Evolutionary conservation across 2,329 filamentous ascomycete species (phyloP).

Genomic region (Talaromyces sp.): DNA sequence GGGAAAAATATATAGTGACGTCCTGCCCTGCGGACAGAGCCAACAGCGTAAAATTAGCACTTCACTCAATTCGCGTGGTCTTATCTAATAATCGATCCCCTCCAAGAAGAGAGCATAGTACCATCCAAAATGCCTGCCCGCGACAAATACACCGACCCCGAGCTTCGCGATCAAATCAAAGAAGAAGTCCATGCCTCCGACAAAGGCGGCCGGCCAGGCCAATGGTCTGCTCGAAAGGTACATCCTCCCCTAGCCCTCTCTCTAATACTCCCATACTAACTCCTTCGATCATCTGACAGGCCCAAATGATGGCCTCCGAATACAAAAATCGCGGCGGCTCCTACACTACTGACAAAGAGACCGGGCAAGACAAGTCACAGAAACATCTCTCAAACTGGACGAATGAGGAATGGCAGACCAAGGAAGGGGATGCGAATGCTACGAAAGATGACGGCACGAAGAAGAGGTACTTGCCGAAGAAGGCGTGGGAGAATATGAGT

Average conservation of each 20-base stretch:
- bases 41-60: not conserved
- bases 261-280: not conserved
- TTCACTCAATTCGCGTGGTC: not conserved
- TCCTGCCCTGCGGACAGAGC: not conserved
- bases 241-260: not conserved
- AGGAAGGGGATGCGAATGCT: conserved; percentile 47
- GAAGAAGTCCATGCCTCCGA: conserved; percentile 47
- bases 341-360: conserved; percentile 48
- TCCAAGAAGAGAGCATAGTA: not conserved
- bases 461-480: conserved; percentile 49
- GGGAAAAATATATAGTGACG: not conserved
- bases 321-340: conserved; percentile 50
- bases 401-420: conserved; percentile 53
- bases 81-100: not conserved
- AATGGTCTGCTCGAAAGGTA: conserved; percentile 52
- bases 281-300: conserved; percentile 27
- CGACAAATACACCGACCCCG: conserved; percentile 50
- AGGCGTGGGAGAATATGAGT: conserved; percentile 51
- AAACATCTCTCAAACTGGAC: conserved; percentile 48
- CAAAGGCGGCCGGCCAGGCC: conserved; percentile 50
- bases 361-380: conserved; percentile 44
- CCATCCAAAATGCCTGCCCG: conserved; percentile 42
- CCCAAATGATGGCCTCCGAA: conserved; percentile 48
- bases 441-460: conserved; percentile 46
- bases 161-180: conserved; percentile 49